Evolutionary conservation across 352 stramenopile genomes (phyloP).

Genomic region (Globisporangium middletonii): DNA sequence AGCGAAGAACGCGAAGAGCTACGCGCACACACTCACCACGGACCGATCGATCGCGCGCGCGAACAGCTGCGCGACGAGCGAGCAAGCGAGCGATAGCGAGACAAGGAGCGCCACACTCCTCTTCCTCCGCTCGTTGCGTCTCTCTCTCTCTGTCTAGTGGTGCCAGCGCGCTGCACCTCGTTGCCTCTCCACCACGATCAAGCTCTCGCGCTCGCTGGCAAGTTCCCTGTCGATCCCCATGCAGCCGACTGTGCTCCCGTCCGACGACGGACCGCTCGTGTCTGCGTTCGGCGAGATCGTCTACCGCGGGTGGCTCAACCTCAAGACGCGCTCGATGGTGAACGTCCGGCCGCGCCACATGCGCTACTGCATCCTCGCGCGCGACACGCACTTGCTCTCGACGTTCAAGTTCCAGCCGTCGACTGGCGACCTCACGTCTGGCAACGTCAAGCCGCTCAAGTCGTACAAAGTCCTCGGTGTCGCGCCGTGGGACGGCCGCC

Average conservation of each 20-base stretch:
- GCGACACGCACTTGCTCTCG: slow-evolving; percentile 53
- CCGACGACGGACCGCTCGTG: slow-evolving; percentile 40
- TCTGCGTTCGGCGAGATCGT: slow-evolving; percentile 69
- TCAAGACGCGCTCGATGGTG: slow-evolving; percentile 85
- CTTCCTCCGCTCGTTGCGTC: background rate
- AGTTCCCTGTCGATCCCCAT: slow-evolving; percentile 23
- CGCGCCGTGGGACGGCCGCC: slow-evolving; percentile 59
- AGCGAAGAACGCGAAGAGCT: background rate
- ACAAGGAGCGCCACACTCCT: too few species aligned
- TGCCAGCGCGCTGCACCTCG: background rate
- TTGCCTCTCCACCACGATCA: slow-evolving; percentile 5
- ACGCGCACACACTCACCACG: background rate
- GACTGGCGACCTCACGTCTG: slow-evolving; percentile 48
- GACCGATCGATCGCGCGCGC: too few species aligned
- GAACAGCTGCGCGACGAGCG: too few species aligned
- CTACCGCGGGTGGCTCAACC: slow-evolving; percentile 76
- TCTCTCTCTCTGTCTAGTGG: background rate
- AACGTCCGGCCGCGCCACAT: slow-evolving; percentile 80
- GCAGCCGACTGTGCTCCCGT: slow-evolving; percentile 46
- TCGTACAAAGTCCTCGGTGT: slow-evolving; percentile 69
- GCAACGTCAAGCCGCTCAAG: slow-evolving; percentile 53
- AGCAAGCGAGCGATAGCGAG: too few species aligned
- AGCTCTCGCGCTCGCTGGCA: slow-evolving; percentile 16
- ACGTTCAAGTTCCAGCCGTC: slow-evolving; percentile 88
- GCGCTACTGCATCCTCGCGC: slow-evolving; percentile 79